Percentiles rank a stretch among this genome's conserved stretches.
These are phyloP conservation scores for Yamadazyma sp. DNA, from an alignment of 805 yeast genomes.

Conservation along the genomic window DNA sequence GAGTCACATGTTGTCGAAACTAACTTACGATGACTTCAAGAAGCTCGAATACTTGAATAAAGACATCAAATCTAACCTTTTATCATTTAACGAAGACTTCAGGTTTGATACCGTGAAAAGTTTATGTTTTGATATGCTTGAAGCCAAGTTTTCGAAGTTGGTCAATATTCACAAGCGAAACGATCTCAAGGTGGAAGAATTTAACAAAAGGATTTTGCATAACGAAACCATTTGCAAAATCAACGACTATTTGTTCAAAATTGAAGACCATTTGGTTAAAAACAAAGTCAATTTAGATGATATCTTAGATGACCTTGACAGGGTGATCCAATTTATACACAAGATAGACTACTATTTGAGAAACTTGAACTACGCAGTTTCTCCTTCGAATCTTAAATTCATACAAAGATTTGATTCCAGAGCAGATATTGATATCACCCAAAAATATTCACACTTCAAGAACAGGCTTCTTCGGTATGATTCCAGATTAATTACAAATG, in stretches of 20 bases:
- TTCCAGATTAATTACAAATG: constrained; percentile 10
- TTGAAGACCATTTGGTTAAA: constrained; percentile 7
- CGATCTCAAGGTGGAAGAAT: constrained; percentile 4
- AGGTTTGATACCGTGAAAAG: constrained; percentile 7
- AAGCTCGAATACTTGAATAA: constrained; percentile 8
- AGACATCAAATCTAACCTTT: constrained; percentile 5
- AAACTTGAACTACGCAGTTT: constrained; percentile 11
- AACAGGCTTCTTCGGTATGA: constrained; percentile 9
- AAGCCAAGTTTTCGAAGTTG: constrained; percentile 9
- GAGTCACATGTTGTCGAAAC: constrained; percentile 8
- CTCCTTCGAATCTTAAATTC: constrained; percentile 11
- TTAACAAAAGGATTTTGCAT: constrained; percentile 4
- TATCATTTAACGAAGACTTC: constrained; percentile 7
- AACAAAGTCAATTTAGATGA: constrained; percentile 8
- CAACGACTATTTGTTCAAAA: constrained; percentile 9
- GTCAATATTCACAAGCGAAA: constrained; percentile 1
- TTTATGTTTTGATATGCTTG: constrained; percentile 7
- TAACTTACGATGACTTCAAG: constrained; percentile 11
- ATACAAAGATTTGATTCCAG: constrained; percentile 5
- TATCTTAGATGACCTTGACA: constrained; percentile 13
- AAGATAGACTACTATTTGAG: constrained; percentile 13
- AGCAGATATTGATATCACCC: constrained; percentile 1
- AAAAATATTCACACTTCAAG: constrained; percentile 12
- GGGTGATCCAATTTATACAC: constrained; percentile 12
- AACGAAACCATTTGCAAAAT: constrained; percentile 8